Conservation (phyloP, 2,329 filamentous ascomycete species). For the Tolypocladium ophioglossoides region DNA sequence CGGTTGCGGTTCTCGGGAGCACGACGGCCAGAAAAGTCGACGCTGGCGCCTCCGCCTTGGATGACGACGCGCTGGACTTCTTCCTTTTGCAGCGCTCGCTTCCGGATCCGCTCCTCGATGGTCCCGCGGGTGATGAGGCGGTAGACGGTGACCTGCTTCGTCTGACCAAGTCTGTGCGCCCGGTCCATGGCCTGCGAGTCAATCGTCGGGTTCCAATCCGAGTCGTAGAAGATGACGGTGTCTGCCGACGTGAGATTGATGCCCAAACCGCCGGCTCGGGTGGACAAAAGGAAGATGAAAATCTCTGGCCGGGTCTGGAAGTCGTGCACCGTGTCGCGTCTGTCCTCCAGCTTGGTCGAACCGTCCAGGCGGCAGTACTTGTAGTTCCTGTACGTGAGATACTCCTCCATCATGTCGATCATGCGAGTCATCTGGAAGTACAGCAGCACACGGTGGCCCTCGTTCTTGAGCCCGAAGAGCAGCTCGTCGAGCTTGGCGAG, state of each 20-base stretch:
- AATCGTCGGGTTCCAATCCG: conserved; percentile 98
- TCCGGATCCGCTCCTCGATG: conserved; percentile 95
- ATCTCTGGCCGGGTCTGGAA: conserved; percentile 94
- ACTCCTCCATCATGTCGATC: conserved; percentile 99
- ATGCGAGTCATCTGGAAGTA: conserved; percentile 99
- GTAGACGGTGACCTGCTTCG: conserved; percentile 91
- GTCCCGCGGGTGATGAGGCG: conserved; percentile 93
- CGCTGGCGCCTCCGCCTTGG: conserved; percentile 77
- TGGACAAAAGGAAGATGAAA: conserved; percentile 93
- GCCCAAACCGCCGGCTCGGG: conserved; percentile 90
- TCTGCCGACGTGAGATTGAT: conserved; percentile 96
- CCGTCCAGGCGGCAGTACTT: conserved; percentile 96
- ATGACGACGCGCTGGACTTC: conserved; percentile 98
- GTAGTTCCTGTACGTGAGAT: conserved; percentile 96
- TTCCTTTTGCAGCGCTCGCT: conserved; percentile 94
- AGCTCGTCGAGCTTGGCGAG: conserved; percentile 83
- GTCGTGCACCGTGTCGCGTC: conserved; percentile 89
- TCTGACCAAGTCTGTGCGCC: conserved; percentile 94
- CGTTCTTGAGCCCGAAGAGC: conserved; percentile 81
- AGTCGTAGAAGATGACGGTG: conserved; percentile 99
- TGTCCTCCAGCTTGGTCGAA: conserved; percentile 93
- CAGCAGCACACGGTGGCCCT: conserved; percentile 82
- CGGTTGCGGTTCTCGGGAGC: conserved; percentile 87
- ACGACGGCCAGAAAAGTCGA: conserved; percentile 91
- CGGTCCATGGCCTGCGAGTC: conserved; percentile 99